Percentiles rank a stretch among this genome's conserved stretches.
phyloP scores from a whole-genome alignment of 768 basidiomycete genomes.

The Tricholoma terreum region DNA sequence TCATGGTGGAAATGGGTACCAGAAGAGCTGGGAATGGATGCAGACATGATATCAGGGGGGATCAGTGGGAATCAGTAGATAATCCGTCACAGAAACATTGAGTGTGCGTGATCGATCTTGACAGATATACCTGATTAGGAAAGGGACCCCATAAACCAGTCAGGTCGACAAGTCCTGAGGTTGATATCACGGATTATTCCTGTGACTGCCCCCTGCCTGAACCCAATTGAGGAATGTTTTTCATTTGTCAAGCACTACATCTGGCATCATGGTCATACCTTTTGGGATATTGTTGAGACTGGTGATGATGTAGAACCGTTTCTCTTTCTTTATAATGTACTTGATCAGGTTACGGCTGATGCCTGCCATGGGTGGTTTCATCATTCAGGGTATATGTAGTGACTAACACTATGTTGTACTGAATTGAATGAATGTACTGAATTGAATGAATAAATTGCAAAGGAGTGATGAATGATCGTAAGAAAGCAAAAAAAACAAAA shows the following conservation, averaged over 20 bases:
- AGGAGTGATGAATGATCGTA: neutral
- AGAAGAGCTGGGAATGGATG: too few relatives aligned
- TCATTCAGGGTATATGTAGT: neutral
- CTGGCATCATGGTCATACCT: neutral
- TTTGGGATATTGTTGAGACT: neutral
- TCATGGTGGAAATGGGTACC: too few relatives aligned
- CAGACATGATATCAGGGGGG: too few relatives aligned
- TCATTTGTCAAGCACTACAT: neutral
- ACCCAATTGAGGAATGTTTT: neutral
- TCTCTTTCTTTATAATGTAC: neutral
- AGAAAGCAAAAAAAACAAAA: neutral
- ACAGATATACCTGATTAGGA: too few relatives aligned
- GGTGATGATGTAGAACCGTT: neutral
- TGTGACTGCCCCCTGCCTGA: too few relatives aligned
- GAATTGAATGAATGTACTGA: neutral
- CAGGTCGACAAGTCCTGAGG: too few relatives aligned
- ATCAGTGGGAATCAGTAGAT: too few relatives aligned
- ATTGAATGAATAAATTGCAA: neutral
- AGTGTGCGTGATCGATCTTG: too few relatives aligned
- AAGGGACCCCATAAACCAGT: too few relatives aligned
- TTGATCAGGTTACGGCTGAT: neutral
- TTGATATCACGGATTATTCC: too few relatives aligned
- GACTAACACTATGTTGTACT: neutral
- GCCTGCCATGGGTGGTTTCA: neutral
- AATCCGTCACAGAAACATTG: too few relatives aligned